A percentile compares a stretch with the other conserved stretches of the same genome.
Conservation (phyloP, 2,329 filamentous ascomycete species). For the Apiospora marii region DNA sequence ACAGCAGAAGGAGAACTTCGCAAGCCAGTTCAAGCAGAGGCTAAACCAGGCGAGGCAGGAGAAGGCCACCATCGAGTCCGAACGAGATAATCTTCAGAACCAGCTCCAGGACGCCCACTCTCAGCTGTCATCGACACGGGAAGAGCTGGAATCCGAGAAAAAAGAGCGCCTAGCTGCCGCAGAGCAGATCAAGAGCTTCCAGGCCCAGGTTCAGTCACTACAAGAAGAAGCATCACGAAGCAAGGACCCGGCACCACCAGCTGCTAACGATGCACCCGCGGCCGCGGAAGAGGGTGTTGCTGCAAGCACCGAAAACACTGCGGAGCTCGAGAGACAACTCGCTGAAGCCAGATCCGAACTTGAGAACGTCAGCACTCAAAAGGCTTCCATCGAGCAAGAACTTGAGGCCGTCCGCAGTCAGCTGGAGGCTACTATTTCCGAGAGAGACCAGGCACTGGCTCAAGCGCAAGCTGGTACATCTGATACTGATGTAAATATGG, state of each 20-base stretch:
- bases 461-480: constrained; percentile 41
- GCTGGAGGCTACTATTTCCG: constrained; percentile 66
- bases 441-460: constrained; percentile 69
- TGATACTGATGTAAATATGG: constrained; percentile 41
- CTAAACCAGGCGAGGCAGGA: constrained; percentile 46
- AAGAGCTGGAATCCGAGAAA: constrained; percentile 63
- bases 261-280: not conserved
- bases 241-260: constrained; percentile 41
- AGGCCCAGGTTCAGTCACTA: constrained; percentile 43
- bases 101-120: constrained; percentile 55
- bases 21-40: constrained; percentile 70
- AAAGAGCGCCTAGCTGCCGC: constrained; percentile 47
- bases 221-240: constrained; percentile 43
- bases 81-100: constrained; percentile 60
- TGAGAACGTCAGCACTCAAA: constrained; percentile 71
- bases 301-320: constrained; percentile 53
- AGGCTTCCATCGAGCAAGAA: constrained; percentile 71
- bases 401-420: constrained; percentile 63
- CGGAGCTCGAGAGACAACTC: constrained; percentile 59
- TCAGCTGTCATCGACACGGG: constrained; percentile 48
- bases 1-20: constrained; percentile 52
- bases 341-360: constrained; percentile 65
- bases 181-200: constrained; percentile 53
- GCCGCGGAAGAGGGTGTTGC: constrained; percentile 34
- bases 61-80: constrained; percentile 59